Percentiles rank a stretch among this genome's conserved stretches.
Evolutionary conservation across 306 rosid species (phyloP).

Genomic region (Glycine latifolia): DNA sequence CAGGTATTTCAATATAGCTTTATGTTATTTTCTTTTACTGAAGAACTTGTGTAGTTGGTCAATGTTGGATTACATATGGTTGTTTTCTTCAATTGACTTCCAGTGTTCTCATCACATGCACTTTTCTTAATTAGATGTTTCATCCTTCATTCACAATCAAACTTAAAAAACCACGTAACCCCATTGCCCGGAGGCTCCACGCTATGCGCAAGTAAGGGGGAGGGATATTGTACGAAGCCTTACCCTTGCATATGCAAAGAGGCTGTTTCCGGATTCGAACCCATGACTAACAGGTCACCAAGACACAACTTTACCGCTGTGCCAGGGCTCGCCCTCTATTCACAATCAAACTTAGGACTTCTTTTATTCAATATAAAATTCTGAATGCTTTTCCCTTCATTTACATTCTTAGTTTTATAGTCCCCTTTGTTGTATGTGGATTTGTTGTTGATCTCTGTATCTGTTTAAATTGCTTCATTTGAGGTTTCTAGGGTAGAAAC

Average conservation of each 20-base stretch:
- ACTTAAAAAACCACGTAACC: too few species aligned
- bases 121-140: constrained; percentile 23
- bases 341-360: constrained; percentile 16
- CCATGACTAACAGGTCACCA: too few species aligned
- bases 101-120: constrained; percentile 14
- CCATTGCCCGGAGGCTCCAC: too few species aligned
- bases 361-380: constrained; percentile 16
- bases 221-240: too few species aligned
- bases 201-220: too few species aligned
- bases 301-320: too few species aligned
- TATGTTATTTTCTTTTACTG: constrained; percentile 22
- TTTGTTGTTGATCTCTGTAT: constrained; percentile 35
- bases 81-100: constrained; percentile 1
- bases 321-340: too few species aligned
- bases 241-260: too few species aligned
- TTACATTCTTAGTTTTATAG: constrained; percentile 33
- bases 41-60: constrained; percentile 16
- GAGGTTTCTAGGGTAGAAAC: constrained; percentile 86
- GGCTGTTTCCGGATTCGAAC: too few species aligned
- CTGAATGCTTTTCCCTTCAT: constrained; percentile 31
- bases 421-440: constrained; percentile 16
- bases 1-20: constrained; percentile 36
- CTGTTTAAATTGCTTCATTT: constrained; percentile 44
- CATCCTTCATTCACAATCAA: constrained; percentile 36
- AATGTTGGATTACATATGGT: constrained; percentile 19